phyloP scores from a whole-genome alignment of 768 basidiomycete species.

The Lactifluus volemus region DNA sequence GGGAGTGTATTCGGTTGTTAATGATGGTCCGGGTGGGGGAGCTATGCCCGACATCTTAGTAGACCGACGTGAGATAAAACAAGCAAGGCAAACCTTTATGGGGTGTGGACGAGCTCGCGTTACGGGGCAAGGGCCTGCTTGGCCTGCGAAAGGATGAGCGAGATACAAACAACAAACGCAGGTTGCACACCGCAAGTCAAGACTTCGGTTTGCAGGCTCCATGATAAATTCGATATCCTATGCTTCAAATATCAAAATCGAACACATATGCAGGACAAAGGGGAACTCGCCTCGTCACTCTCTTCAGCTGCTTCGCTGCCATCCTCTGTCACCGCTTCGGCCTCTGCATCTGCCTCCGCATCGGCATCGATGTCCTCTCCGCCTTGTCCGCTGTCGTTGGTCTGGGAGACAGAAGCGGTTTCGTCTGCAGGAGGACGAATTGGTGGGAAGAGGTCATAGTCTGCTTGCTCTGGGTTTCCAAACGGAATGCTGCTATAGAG shows the following conservation, averaged over 20 bases:
- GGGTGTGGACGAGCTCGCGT: conserved; percentile 26
- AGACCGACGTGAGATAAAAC: not conserved
- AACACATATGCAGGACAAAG: conserved; percentile 31
- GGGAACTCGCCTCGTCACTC: conserved; percentile 34
- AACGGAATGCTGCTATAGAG: conserved; percentile 8
- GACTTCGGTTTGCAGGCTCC: conserved; percentile 62
- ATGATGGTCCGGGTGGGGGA: conserved; percentile 47
- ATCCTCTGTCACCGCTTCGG: conserved; percentile 28
- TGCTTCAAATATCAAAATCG: not conserved
- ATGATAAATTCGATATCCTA: conserved; percentile 90
- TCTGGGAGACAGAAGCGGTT: not conserved
- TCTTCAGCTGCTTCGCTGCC: conserved; percentile 34
- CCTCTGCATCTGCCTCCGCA: conserved; percentile 28
- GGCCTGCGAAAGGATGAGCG: conserved; percentile 26
- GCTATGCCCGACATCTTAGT: conserved; percentile 25
- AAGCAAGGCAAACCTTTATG: conserved; percentile 22
- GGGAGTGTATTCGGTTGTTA: conserved; percentile 79
- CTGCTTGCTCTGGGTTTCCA: not conserved
- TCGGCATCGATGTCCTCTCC: conserved; percentile 22
- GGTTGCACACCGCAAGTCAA: conserved; percentile 59
- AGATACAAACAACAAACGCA: not conserved
- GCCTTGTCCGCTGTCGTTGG: conserved; percentile 13
- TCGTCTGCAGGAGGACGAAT: conserved; percentile 19
- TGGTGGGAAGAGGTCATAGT: conserved; percentile 8
- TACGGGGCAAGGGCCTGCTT: conserved; percentile 25